A percentile compares a stretch with the other conserved stretches of the same genome.
phyloP scores from a whole-genome alignment of 2,329 filamentous ascomycete genomes.

The Fusarium neocosmosporiellum region DNA sequence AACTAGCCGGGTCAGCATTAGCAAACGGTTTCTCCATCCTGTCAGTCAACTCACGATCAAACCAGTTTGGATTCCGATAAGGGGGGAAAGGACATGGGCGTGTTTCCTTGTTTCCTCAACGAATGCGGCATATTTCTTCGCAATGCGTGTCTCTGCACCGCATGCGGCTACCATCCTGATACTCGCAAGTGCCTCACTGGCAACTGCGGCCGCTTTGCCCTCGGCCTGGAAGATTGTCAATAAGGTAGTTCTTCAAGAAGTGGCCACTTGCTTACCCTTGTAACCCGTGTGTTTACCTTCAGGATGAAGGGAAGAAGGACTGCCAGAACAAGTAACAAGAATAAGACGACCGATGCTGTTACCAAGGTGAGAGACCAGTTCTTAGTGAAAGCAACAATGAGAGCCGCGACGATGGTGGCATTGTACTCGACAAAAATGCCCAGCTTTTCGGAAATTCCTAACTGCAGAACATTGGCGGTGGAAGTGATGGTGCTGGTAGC shows the following conservation, averaged over 20 bases:
- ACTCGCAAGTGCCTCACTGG: constrained; percentile 69
- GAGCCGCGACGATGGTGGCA: constrained; percentile 63
- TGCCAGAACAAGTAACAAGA: constrained; percentile 62
- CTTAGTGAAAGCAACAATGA: constrained; percentile 66
- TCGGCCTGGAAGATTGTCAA: constrained; percentile 54
- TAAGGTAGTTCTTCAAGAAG: neutral
- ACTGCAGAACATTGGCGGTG: constrained; percentile 71
- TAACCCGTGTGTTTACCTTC: constrained; percentile 59
- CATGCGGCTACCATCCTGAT: constrained; percentile 73
- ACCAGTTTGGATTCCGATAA: constrained; percentile 64
- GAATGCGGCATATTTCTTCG: constrained; percentile 64
- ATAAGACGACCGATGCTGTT: constrained; percentile 66
- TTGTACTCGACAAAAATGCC: constrained; percentile 68
- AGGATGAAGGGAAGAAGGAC: constrained; percentile 66
- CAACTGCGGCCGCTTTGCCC: constrained; percentile 67
- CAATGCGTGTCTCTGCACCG: constrained; percentile 67
- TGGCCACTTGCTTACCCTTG: constrained; percentile 45
- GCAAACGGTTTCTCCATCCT: neutral
- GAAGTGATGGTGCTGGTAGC: constrained; percentile 72
- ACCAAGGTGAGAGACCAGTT: constrained; percentile 71
- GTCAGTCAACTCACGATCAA: constrained; percentile 51
- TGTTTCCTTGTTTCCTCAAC: constrained; percentile 64
- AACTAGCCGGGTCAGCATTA: constrained; percentile 51
- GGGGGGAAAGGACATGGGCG: constrained; percentile 61
- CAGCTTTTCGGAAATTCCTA: constrained; percentile 73